Evolutionary conservation across 2,329 filamentous ascomycete species (phyloP).

Genomic region (Atkinsonella hypoxylon): DNA sequence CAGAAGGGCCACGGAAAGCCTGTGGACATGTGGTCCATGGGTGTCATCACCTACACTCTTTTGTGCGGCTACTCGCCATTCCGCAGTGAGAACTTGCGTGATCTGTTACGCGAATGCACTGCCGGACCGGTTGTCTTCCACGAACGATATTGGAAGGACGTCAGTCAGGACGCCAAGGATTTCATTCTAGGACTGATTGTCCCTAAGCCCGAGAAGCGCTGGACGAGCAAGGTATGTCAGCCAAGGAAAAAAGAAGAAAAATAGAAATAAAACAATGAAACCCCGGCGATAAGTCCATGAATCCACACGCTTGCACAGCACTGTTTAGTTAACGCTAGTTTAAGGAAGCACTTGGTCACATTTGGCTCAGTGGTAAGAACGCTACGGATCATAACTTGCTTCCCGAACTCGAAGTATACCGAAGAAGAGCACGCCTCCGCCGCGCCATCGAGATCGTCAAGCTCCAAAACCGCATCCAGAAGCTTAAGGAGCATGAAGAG

Average conservation of each 20-base stretch:
- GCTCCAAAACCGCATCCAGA: slow-evolving; percentile 87
- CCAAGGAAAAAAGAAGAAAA: not conserved
- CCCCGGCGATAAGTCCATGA: not conserved
- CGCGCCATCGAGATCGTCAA: slow-evolving; percentile 95
- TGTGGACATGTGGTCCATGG: slow-evolving; percentile 98
- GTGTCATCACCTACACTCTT: slow-evolving; percentile 96
- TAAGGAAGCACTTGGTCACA: slow-evolving; percentile 66
- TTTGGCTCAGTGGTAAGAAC: slow-evolving; percentile 83
- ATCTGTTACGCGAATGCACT: slow-evolving; percentile 90
- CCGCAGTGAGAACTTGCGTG: slow-evolving; percentile 83
- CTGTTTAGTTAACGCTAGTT: not conserved
- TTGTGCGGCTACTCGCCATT: slow-evolving; percentile 98
- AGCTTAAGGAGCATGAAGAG: slow-evolving; percentile 86
- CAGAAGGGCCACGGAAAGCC: slow-evolving; percentile 96
- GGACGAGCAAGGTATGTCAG: slow-evolving; percentile 57
- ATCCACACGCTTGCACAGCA: too few relatives aligned
- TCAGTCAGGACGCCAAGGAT: slow-evolving; percentile 87
- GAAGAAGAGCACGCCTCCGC: slow-evolving; percentile 82
- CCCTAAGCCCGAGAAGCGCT: slow-evolving; percentile 63
- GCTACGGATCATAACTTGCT: slow-evolving; percentile 94
- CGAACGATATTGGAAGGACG: slow-evolving; percentile 96
- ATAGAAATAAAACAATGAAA: not conserved
- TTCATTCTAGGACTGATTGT: slow-evolving; percentile 80
- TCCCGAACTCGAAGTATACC: slow-evolving; percentile 80
- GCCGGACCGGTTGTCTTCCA: slow-evolving; percentile 82